Evolutionary conservation across 306 rosid species (phyloP), one percentile per base, ranked within the genome.

Genomic region (Clitoria ternatea): DNA sequence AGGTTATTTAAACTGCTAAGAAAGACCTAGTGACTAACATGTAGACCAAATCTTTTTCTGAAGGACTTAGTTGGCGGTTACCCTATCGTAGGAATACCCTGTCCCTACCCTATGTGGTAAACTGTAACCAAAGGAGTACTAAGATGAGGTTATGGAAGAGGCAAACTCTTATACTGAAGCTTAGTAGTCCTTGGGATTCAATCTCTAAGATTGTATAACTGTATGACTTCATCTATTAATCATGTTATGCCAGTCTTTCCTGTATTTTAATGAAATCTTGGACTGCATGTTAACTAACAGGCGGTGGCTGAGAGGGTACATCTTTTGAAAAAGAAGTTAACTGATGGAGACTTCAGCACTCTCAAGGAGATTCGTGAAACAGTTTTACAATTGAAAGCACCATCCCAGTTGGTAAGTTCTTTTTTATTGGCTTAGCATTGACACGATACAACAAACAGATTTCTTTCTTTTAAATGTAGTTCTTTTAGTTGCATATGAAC

Each of bases 311-410:
- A 72, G 79, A 89, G 86, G 88, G 30, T 94, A 64, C 49, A 79
- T 43, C 29, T 10, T 75, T 75, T 91, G 83, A 94, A 87, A 83
- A 81, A 54, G 69, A 87, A 84, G 88, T 73, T 94, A 69, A 85
- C 69, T 24, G 78, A 77, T 32, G 96, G 80, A 72, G 90, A 94
- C 40, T 89, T 84, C 73, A 76, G 79, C 73, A 81, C 76, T 13
- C 96, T 94, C 61, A 57, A 72, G 85, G 89, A 89, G 77, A 94
- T 94, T 80, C 96, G 99, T 7, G 73, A 84, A 72, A 87, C 97
- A 45, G 91, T 94, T 78, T 72, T 91, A 68, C 87, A 91, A 80
- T 55, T 94, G 79, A 79, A 80, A 72, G 95, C 97, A 52, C 89
- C 96, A 68, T 57, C 88, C 75, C 79, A 68, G 66, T 69, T 94